phyloP scores from a whole-genome alignment of 371 early-diverging fungal genomes.

The Apophysomyces trapeziformis region DNA sequence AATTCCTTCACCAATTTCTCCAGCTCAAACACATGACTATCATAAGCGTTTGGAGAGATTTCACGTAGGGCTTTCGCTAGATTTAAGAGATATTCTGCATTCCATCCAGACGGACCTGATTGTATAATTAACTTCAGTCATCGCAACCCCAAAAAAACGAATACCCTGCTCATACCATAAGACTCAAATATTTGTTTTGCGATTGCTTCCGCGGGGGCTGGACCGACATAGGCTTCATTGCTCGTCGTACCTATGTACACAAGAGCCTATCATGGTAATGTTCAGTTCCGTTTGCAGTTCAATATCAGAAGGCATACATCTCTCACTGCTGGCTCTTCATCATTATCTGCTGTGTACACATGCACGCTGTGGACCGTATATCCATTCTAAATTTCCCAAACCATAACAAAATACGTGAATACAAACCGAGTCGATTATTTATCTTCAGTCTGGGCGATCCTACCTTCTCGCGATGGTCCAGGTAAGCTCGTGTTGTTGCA shows the following conservation, averaged over 20 bases:
- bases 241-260: slow-evolving; percentile 84
- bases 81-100: slow-evolving; percentile 78
- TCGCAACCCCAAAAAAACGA: not conserved
- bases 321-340: slow-evolving; percentile 50
- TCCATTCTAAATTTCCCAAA: slow-evolving; percentile 56
- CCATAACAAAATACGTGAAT: too few species aligned
- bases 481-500: slow-evolving; percentile 25
- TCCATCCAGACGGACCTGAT: slow-evolving; percentile 77
- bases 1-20: slow-evolving; percentile 56
- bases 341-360: slow-evolving; percentile 58
- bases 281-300: not conserved
- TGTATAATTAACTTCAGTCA: not conserved
- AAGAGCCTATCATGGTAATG: slow-evolving; percentile 55
- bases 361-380: slow-evolving; percentile 76
- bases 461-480: slow-evolving; percentile 77
- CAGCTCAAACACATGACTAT: slow-evolving; percentile 67
- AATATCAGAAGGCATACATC: slow-evolving; percentile 36
- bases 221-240: slow-evolving; percentile 86
- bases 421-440: not conserved
- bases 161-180: slow-evolving; percentile 50
- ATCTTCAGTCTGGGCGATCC: not conserved
- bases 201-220: slow-evolving; percentile 68
- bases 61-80: slow-evolving; percentile 67
- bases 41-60: slow-evolving; percentile 61
- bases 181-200: slow-evolving; percentile 74